A percentile compares a stretch with the other conserved stretches of the same genome.
phyloP scores from a whole-genome alignment of 1,139 yeast species.

The Pichia sp. region DNA sequence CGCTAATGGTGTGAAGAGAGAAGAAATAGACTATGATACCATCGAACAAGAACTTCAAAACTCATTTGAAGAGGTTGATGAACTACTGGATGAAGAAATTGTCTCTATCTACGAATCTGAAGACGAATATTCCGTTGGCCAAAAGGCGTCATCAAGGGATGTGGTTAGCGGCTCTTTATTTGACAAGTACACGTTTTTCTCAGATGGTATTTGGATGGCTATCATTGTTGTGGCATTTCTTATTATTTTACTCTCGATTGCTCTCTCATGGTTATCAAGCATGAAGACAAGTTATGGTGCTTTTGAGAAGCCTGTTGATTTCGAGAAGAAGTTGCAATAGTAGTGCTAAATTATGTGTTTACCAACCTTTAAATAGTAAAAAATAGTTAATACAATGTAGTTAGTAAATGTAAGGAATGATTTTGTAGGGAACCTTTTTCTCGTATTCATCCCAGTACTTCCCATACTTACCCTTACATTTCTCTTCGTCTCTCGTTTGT shows the following conservation, averaged over 20 bases:
- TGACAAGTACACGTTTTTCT: slow-evolving; percentile 42
- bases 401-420: slow-evolving; percentile 80
- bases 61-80: slow-evolving; percentile 24
- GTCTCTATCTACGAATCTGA: slow-evolving; percentile 15
- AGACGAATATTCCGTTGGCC: neutral
- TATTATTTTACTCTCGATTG: slow-evolving; percentile 42
- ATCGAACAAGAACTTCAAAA: slow-evolving; percentile 24
- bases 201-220: slow-evolving; percentile 67
- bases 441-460: slow-evolving; percentile 81
- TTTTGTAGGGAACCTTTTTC: slow-evolving; percentile 74
- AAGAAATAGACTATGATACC: slow-evolving; percentile 19
- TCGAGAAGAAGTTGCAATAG: slow-evolving; percentile 57
- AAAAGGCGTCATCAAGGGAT: neutral
- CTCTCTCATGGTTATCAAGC: slow-evolving; percentile 53
- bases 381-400: neutral
- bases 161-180: slow-evolving; percentile 32
- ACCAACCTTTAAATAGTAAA: neutral
- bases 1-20: slow-evolving; percentile 9
- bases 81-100: slow-evolving; percentile 21
- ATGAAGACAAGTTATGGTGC: slow-evolving; percentile 65
- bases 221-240: slow-evolving; percentile 50
- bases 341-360: slow-evolving; percentile 1
- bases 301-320: slow-evolving; percentile 61
- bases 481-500: slow-evolving; percentile 85
- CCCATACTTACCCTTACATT: slow-evolving; percentile 83